These are phyloP conservation scores for Botrytis porri DNA, from an alignment of 2,329 filamentous ascomycete species.

Conservation along the genomic window DNA sequence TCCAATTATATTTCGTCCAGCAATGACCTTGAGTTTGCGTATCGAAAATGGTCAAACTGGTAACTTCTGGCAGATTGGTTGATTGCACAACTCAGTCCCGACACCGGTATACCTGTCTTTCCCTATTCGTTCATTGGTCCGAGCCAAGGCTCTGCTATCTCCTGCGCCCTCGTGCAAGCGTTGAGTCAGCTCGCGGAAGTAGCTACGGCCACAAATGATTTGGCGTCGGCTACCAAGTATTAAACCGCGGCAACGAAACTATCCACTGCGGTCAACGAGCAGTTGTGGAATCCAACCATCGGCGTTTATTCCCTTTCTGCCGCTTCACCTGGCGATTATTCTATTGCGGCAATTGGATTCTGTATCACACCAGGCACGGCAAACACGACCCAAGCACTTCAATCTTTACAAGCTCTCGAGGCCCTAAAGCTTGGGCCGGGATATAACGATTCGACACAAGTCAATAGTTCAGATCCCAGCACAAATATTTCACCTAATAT, in stretches of 20 bases:
- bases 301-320: slow-evolving; percentile 39
- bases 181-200: slow-evolving; percentile 34
- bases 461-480: neutral
- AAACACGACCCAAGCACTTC: neutral
- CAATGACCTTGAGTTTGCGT: neutral
- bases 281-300: slow-evolving; percentile 38
- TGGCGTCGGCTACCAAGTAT: slow-evolving; percentile 30
- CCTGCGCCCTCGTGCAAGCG: slow-evolving; percentile 22
- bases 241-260: slow-evolving; percentile 29
- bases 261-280: slow-evolving; percentile 34
- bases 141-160: slow-evolving; percentile 14
- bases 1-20: neutral
- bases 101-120: slow-evolving; percentile 14
- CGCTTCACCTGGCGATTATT: slow-evolving; percentile 35
- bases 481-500: neutral
- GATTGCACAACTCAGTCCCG: neutral
- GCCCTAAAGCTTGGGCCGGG: neutral
- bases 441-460: neutral
- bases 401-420: neutral
- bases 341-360: slow-evolving; percentile 27
- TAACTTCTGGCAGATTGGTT: neutral
- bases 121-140: slow-evolving; percentile 14
- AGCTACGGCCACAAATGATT: slow-evolving; percentile 38
- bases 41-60: neutral
- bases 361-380: neutral